A percentile compares a stretch with the other conserved stretches of the same genome.
phyloP scores from a whole-genome alignment of 352 stramenopile genomes.

The Globisporangium paroecandrum region DNA sequence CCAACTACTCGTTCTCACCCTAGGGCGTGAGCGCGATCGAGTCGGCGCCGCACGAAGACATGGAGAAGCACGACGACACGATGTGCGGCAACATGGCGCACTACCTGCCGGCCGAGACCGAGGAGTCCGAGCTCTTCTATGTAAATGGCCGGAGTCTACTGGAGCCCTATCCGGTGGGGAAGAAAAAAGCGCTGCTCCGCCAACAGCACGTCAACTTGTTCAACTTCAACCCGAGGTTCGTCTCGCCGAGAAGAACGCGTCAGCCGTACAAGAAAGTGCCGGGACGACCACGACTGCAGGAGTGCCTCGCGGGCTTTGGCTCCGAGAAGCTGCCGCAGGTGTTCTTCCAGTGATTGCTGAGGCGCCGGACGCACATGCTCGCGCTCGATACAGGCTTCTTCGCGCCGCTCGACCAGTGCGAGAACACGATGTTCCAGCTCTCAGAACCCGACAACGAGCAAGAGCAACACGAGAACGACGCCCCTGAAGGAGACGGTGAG shows the following conservation, averaged over 20 bases:
- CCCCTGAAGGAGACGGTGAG: not conserved
- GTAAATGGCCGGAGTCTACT: constrained; percentile 56
- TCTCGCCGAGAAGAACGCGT: constrained; percentile 2
- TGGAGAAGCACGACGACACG: constrained; percentile 48
- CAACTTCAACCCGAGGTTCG: constrained; percentile 14
- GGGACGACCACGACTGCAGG: constrained; percentile 16
- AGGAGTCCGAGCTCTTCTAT: constrained; percentile 41
- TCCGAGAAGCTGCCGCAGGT: constrained; percentile 27
- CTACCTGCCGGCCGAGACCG: constrained; percentile 36
- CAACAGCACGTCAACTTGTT: constrained; percentile 13
- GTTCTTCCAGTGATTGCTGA: constrained; percentile 30
- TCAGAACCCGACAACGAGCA: not conserved
- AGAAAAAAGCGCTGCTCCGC: constrained; percentile 21
- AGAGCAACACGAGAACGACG: not conserved
- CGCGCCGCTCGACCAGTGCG: constrained; percentile 18
- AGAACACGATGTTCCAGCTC: constrained; percentile 10
- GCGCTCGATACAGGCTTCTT: constrained; percentile 17
- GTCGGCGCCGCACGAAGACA: constrained; percentile 45
- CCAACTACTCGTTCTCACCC: constrained; percentile 60
- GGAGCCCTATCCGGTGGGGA: constrained; percentile 37
- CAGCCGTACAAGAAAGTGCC: constrained; percentile 11
- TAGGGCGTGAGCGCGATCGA: constrained; percentile 56
- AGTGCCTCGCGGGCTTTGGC: constrained; percentile 42
- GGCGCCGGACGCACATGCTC: constrained; percentile 38
- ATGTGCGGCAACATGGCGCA: constrained; percentile 69